Percentiles rank a stretch among this genome's conserved stretches.
Evolutionary conservation across 768 basidiomycete species (phyloP).

Genomic region (Lactarius pseudohatsudake): DNA sequence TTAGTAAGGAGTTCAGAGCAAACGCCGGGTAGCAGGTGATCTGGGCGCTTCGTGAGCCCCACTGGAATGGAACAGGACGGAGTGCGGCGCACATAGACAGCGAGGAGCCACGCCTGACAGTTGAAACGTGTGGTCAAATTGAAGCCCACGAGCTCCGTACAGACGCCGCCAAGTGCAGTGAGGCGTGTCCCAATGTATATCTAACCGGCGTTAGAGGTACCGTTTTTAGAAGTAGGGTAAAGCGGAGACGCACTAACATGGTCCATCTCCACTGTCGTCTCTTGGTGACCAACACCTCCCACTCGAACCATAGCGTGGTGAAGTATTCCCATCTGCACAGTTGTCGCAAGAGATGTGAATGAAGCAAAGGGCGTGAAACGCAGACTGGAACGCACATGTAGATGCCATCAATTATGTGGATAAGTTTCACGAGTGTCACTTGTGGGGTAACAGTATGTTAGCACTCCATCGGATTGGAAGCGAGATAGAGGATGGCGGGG

Average conservation of each 20-base stretch:
- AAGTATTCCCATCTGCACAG: conserved; percentile 8
- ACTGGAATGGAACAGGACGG: not conserved
- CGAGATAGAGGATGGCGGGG: not conserved
- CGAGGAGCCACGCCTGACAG: conserved; percentile 1
- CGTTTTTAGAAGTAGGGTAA: not conserved
- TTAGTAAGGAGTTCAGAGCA: conserved; percentile 11
- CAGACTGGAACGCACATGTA: not conserved
- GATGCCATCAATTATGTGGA: not conserved
- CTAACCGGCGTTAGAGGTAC: not conserved
- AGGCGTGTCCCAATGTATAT: not conserved
- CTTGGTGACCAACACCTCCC: not conserved
- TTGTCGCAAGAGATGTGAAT: not conserved
- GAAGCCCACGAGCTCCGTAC: conserved; percentile 1
- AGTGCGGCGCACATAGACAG: not conserved
- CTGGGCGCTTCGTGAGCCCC: not conserved
- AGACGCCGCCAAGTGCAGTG: not conserved
- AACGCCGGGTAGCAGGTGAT: not conserved
- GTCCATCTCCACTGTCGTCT: not conserved
- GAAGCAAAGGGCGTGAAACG: not conserved
- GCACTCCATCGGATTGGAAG: not conserved
- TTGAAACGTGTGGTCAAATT: conserved; percentile 1
- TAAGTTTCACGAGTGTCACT: conserved; percentile 6
- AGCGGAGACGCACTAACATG: not conserved
- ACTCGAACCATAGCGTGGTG: conserved; percentile 4
- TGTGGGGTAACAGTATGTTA: not conserved